phyloP scores from a whole-genome alignment of 139 green algal genomes.

The Haematococcus lacustris region DNA sequence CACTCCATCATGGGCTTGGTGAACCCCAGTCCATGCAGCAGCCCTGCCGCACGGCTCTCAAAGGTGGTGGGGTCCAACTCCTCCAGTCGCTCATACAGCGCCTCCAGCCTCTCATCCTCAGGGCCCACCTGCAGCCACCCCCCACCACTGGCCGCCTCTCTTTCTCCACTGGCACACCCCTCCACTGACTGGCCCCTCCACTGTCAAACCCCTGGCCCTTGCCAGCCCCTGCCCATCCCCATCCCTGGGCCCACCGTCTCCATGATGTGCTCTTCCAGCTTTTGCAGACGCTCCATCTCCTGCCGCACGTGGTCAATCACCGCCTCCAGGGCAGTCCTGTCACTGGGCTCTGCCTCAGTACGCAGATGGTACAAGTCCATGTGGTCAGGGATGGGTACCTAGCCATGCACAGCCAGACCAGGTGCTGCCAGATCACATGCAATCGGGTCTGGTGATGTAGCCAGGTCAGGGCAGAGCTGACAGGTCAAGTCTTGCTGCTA shows the following conservation, averaged over 20 bases:
- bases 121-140: slow-evolving; percentile 35
- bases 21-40: slow-evolving; percentile 79
- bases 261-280: slow-evolving; percentile 51
- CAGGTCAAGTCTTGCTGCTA: no score
- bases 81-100: slow-evolving; percentile 55
- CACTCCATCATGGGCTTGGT: slow-evolving; percentile 22
- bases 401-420: no score
- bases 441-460: no score
- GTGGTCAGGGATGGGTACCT: slow-evolving; percentile 86
- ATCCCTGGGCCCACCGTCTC: neutral
- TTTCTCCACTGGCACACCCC: no score
- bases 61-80: slow-evolving; percentile 60
- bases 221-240: no score
- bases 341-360: slow-evolving; percentile 71
- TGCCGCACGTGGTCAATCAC: slow-evolving; percentile 42
- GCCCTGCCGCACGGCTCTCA: slow-evolving; percentile 45
- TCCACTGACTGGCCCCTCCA: no score
- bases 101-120: slow-evolving; percentile 51
- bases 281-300: slow-evolving; percentile 37
- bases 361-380: slow-evolving; percentile 91
- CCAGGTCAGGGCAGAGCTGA: no score
- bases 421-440: no score
- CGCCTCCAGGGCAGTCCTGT: slow-evolving; percentile 73
- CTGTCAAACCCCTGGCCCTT: no score
- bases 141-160: no score